Percentiles rank a stretch among this genome's conserved stretches.
phyloP scores from a whole-genome alignment of 345 rosid species.

The Carallia brachiata region DNA sequence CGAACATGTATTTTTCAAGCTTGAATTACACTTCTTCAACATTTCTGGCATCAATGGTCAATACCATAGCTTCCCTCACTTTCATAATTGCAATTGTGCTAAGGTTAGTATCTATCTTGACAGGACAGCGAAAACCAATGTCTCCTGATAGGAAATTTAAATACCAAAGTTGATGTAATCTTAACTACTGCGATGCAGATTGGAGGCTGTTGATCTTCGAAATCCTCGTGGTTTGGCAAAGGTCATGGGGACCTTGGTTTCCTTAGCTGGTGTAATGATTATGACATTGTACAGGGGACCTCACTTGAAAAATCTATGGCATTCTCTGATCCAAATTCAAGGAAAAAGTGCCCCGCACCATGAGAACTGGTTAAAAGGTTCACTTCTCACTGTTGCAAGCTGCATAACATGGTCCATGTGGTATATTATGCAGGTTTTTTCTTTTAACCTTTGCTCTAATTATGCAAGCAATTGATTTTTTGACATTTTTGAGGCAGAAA shows the following conservation, averaged over 20 bases:
- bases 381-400: conserved; percentile 54
- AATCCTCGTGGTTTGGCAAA: conserved; percentile 54
- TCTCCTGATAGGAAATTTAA: neutral
- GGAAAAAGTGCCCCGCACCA: conserved; percentile 24
- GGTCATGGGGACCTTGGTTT: conserved; percentile 47
- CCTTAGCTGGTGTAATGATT: conserved; percentile 49
- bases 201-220: conserved; percentile 54
- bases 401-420: conserved; percentile 58
- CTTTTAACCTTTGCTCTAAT: neutral
- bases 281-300: conserved; percentile 66
- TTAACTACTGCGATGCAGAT: conserved; percentile 22
- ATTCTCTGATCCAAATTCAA: conserved; percentile 40
- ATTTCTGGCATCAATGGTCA: conserved; percentile 44
- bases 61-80: conserved; percentile 50
- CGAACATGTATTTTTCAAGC: conserved; percentile 58
- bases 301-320: conserved; percentile 32
- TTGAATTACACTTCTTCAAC: conserved; percentile 53
- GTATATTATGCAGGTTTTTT: conserved; percentile 66
- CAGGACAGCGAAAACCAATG: too few species aligned
- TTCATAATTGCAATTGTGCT: conserved; percentile 42
- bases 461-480: neutral
- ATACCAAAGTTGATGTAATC: neutral
- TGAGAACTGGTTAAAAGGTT: conserved; percentile 60
- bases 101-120: conserved; percentile 27
- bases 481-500: neutral